Evolutionary conservation across 768 basidiomycete species (phyloP).

Genomic region (Tylopilus balloui): DNA sequence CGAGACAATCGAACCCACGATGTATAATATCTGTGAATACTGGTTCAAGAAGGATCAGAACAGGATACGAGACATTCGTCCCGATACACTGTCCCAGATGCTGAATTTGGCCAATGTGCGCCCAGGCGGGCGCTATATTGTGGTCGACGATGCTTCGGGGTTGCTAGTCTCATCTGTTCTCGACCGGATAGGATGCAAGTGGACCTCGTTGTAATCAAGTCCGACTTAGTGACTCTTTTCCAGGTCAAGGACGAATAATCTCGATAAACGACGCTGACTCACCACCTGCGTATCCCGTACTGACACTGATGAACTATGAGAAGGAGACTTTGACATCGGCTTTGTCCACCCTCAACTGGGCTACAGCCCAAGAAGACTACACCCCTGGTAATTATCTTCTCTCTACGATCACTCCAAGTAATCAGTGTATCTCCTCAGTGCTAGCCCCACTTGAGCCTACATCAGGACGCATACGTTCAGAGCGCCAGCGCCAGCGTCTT

Average conservation of each 20-base stretch:
- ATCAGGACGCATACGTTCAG: slow-evolving; percentile 58
- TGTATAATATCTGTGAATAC: slow-evolving; percentile 84
- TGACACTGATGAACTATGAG: slow-evolving; percentile 83
- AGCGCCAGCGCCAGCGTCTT: slow-evolving; percentile 64
- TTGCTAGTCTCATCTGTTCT: slow-evolving; percentile 79
- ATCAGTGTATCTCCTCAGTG: slow-evolving; percentile 36
- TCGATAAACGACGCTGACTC: slow-evolving; percentile 87
- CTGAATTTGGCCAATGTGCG: slow-evolving; percentile 77
- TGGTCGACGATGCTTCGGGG: slow-evolving; percentile 90
- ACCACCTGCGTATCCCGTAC: slow-evolving; percentile 85
- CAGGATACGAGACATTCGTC: slow-evolving; percentile 77
- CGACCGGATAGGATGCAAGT: slow-evolving; percentile 79
- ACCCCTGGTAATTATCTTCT: slow-evolving; percentile 46
- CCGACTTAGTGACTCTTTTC: not conserved
- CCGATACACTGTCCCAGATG: slow-evolving; percentile 87
- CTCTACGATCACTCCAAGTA: not conserved
- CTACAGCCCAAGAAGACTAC: slow-evolving; percentile 76
- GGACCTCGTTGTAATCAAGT: not conserved
- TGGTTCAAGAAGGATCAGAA: slow-evolving; percentile 83
- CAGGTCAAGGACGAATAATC: slow-evolving; percentile 77
- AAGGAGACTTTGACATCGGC: slow-evolving; percentile 47
- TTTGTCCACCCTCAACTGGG: slow-evolving; percentile 82
- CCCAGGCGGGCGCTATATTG: slow-evolving; percentile 83
- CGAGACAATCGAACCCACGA: slow-evolving; percentile 80
- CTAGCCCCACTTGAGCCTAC: slow-evolving; percentile 56